phyloP scores from a whole-genome alignment of 805 yeast species.

The Myxozyma neglecta region DNA sequence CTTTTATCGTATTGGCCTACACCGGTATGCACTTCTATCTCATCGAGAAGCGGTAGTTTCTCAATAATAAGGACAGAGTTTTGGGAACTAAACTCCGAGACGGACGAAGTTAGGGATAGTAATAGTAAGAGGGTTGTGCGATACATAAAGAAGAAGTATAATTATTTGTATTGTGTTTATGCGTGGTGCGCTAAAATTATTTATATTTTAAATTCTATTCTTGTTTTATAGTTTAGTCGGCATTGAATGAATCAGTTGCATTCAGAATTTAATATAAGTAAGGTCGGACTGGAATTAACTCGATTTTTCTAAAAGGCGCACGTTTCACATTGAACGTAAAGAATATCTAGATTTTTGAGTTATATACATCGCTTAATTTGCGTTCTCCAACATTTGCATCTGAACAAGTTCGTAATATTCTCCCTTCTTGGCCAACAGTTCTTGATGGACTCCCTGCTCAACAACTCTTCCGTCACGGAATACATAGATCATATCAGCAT shows the following conservation, averaged over 20 bases:
- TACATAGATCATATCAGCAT: slow-evolving; percentile 62
- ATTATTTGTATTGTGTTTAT: not conserved
- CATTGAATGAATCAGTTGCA: not conserved
- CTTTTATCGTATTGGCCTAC: slow-evolving; percentile 70
- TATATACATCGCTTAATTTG: not conserved
- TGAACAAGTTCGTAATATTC: slow-evolving; percentile 45
- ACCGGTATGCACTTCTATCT: slow-evolving; percentile 69
- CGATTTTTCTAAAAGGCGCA: not conserved
- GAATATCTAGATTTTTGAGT: not conserved
- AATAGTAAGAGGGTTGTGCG: not conserved
- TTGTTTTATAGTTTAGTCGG: not conserved
- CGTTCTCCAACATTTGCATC: slow-evolving; percentile 45
- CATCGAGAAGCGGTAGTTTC: slow-evolving; percentile 62
- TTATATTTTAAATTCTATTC: not conserved
- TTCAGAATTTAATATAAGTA: not conserved
- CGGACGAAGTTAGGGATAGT: not conserved
- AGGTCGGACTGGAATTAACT: not conserved
- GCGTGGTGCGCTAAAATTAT: not conserved
- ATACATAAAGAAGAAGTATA: not conserved
- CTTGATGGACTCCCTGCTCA: slow-evolving; percentile 58
- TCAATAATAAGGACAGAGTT: no score
- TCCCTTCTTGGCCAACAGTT: slow-evolving; percentile 44
- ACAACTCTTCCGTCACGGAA: slow-evolving; percentile 60
- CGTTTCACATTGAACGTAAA: not conserved
- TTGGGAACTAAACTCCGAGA: not conserved